Base-by-base conservation (phyloP, 805 yeast species). In the Komagataella kurtzmanii region DNA sequence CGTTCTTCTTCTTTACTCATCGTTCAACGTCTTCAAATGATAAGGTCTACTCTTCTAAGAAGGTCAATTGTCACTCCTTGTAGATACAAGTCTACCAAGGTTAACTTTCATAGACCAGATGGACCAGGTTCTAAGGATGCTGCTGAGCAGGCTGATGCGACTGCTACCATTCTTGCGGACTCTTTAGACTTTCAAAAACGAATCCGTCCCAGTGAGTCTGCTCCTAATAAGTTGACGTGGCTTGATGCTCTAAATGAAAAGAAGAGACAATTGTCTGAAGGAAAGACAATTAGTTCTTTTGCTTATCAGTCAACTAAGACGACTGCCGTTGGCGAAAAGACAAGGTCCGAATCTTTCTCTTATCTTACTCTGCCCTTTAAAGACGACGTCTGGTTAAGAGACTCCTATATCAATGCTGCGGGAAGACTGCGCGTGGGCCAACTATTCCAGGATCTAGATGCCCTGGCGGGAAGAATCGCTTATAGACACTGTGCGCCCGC, bases 341-440 rank as follows among this genome's bases (percentile, higher is more conserved):
- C 93, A 1, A 76, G 93, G 57, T 72, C 71, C 10, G 97, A 89
- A 57, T 87, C 96, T 2, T 85, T 85, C 58, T 72, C 83, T 45
- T 84, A 75, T 60, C 67, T 85, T 54, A 70, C 76, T 1, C 70
- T 90, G 49, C 96, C 97, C 0, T 89, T 90, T 71, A 86, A 85
- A 59, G 85, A 85, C 54, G 96, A 90, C 63, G 70, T 76, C 43
- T 81, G 85, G 80, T 72, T 88, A 24, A 79, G 95, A 56, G 98
- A 90, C 62, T 79, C 89, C 48, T 90, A 90, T 62, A 85, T 88
- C 59, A 87, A 86, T 65, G 90, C 96, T 3, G 84, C 82, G 53
- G 97, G 97, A n/a, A 76, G 96, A 56, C 74, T 89, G 61, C 75
- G 97, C 61, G 88, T 88, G 59, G 98, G 97, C 45, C 96, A 89